These are phyloP conservation scores for Sequoiadendron giganteum DNA, from an alignment of 75 land plant genomes.

Conservation along the genomic window DNA sequence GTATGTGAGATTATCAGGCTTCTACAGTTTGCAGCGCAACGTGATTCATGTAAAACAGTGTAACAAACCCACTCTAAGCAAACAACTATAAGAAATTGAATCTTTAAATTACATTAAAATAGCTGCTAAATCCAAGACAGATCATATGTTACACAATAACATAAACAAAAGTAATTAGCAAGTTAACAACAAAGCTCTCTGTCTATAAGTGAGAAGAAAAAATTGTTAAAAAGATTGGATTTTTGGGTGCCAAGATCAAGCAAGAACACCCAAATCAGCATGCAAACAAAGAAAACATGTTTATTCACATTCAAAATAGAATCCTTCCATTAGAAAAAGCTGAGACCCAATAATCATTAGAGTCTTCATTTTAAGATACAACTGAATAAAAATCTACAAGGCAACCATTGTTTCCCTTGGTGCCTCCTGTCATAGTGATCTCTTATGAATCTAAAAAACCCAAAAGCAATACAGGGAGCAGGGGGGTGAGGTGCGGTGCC, in stretches of 20 bases:
- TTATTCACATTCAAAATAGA: background rate
- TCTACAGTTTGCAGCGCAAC: background rate
- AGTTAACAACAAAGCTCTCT: background rate
- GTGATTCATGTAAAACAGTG: background rate
- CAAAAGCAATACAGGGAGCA: background rate
- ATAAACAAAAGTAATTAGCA: background rate
- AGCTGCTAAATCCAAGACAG: background rate
- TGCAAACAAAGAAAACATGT: background rate
- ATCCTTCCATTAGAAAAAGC: background rate
- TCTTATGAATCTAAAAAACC: background rate
- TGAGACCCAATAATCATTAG: background rate
- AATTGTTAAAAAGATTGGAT: background rate
- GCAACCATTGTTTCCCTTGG: background rate
- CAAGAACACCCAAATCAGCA: background rate
- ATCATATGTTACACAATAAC: background rate
- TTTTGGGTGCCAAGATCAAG: background rate
- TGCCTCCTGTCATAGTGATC: background rate
- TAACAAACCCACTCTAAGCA: background rate
- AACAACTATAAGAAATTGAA: background rate
- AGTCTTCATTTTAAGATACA: background rate
- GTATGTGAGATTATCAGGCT: background rate
- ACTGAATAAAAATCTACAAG: slow-evolving; percentile 4
- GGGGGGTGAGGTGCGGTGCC: background rate
- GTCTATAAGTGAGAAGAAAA: background rate
- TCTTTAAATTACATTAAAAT: background rate